Evolutionary conservation across 306 rosid species (phyloP), one percentile per base, ranked within the genome.

Genomic region (Dalbergia oliveri): DNA sequence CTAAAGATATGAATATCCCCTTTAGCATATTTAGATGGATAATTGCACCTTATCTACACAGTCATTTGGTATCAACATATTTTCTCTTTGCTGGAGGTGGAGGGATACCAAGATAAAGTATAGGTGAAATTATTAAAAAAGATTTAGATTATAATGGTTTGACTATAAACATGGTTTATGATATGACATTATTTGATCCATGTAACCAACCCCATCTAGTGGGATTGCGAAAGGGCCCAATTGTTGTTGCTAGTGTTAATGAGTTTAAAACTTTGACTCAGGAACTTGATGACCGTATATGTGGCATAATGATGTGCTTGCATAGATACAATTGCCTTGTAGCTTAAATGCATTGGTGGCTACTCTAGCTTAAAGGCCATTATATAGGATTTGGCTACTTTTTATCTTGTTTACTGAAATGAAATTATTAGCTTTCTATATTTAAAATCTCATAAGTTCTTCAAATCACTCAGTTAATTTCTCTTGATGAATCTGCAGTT

Each of bases 401-500:
- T 69, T 54, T 44, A 33, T 77, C 57, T 65, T 45, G 66, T 73
- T 73, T 39, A 53, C 59, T 18, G 37, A 43, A 64, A 62, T 73
- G 77, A 57, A 14, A 39, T 79, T 66, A 44, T 59, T 78, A 73
- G 72, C 71, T 82, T 58, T 41, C 23, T 59, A 21, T 61, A 14
- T 66, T 64, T 37, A 26, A 74, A 9, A 61, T 56, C 57, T 71
- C 15, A 9, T 77, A 18, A 65, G 75, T 70, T 86, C 79, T 54
- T 85, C 76, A 50, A 72, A 80, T 82, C 58, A 79, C 71, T 78
- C 37, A 45, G 54, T 71, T 74, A 82, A 81, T 81, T 65, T 83
- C 37, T 62, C 78, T 5, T 75, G 78, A 62, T 72, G 80, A 76
- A 76, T 85, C 57, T 88, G 89, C 89, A 96, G 99, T 73, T 85